phyloP scores from a whole-genome alignment of 148 eudicot genomes.

The Chenopodium suecicum region DNA sequence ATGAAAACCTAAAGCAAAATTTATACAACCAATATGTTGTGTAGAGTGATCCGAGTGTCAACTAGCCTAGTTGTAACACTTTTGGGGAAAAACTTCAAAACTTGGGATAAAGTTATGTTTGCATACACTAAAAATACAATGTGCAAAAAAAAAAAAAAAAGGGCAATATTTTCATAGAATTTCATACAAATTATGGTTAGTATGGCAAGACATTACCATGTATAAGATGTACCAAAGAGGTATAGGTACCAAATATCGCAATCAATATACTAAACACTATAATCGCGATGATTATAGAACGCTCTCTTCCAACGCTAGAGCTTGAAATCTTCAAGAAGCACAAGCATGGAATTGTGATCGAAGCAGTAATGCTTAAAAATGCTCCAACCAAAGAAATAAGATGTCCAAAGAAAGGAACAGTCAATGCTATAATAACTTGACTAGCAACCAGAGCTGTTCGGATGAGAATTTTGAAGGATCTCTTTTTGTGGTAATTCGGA shows the following conservation, averaged over 20 bases:
- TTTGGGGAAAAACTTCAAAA: not conserved
- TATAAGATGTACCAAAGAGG: slow-evolving; percentile 27
- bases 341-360: slow-evolving; percentile 3
- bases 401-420: not conserved
- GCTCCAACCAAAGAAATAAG: slow-evolving; percentile 9
- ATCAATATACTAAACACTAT: slow-evolving; percentile 1
- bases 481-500: not conserved
- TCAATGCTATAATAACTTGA: slow-evolving; percentile 2
- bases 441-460: not conserved
- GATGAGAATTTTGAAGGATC: not conserved
- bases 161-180: not conserved
- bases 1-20: not conserved
- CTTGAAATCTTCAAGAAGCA: slow-evolving; percentile 25
- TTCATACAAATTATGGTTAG: not conserved
- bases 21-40: not conserved
- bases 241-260: slow-evolving; percentile 16
- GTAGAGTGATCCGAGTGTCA: not conserved
- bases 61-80: no score
- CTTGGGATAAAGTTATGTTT: not conserved
- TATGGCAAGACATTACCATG: not conserved
- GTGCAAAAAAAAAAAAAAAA: no score
- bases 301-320: not conserved
- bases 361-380: slow-evolving; percentile 5
- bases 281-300: not conserved
- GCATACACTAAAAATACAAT: not conserved